Base-by-base conservation (phyloP, 306 rosid genomes). In the Macrotyloma uniflorum region DNA sequence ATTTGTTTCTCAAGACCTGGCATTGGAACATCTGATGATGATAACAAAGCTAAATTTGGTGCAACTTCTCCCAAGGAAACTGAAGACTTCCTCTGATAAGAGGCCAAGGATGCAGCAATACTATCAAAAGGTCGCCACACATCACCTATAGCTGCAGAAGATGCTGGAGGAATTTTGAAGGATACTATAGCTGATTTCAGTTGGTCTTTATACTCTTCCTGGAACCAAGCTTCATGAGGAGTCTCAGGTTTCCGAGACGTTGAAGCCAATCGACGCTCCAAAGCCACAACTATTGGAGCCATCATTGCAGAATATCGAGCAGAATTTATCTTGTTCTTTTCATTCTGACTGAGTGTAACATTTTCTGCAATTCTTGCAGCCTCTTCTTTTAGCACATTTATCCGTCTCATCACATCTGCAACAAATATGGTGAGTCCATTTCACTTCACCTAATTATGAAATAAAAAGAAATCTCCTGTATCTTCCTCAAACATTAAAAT, bases 281-380 rank as follows among this genome's bases (percentile, higher is more conserved):
- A 80, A 61, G 98, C 96, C 85, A 94, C 97, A 81, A 88, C 93
- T 86, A 94, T 92, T 67, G 98, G 98, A 67, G 98, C 98, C 97
- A 94, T 94, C 97, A 94, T 94, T 82, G 98, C 98, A 67, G 97
- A 92, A 84, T 94, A 94, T 79, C 95, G 94, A 11, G 97, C 96
- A 82, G 98, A 91, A 67, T 90, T 94, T 79, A 94, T 94, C 91
- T 90, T 94, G 81, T 83, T 90, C 84, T 94, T 94, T 85, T 94
- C 98, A 82, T 86, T 90, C 85, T 90, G 96, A 88, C 90, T 92
- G 62, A 92, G 98, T 66, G 96, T 94, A 78, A 82, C 72, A 86
- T 94, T 94, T 80, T 91, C 97, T n/a, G 98, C 89, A 80, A 92
- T 92, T 76, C 98, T 89, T 64, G 96, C 85, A 79, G 94, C 97